Percentiles rank a stretch among this genome's conserved stretches.
Evolutionary conservation across 805 yeast species (phyloP).

Genomic region (Kuraishia ogatae): DNA sequence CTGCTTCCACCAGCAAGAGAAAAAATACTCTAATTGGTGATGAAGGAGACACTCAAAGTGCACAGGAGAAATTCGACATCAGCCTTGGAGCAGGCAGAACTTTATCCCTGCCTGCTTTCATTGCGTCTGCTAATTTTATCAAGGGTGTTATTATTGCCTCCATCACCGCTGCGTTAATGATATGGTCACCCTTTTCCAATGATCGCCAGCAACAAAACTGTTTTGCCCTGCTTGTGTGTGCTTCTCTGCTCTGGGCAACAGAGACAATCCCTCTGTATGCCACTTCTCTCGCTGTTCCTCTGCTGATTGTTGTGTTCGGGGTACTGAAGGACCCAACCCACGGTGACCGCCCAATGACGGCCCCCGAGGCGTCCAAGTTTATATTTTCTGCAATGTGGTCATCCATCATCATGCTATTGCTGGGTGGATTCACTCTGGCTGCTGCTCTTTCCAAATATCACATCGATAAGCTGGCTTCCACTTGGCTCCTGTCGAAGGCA

Average conservation of each 20-base stretch:
- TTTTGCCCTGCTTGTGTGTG: slow-evolving; percentile 71
- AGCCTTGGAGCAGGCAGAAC: slow-evolving; percentile 20
- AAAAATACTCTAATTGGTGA: slow-evolving; percentile 5
- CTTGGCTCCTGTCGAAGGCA: slow-evolving; percentile 70
- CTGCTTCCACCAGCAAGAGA: slow-evolving; percentile 32
- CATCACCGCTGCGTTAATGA: slow-evolving; percentile 39
- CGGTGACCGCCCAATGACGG: slow-evolving; percentile 38
- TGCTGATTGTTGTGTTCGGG: slow-evolving; percentile 64
- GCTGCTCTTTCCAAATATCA: slow-evolving; percentile 90
- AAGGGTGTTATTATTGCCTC: slow-evolving; percentile 38
- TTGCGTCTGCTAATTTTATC: slow-evolving; percentile 28
- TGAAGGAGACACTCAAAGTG: not conserved
- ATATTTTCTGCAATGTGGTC: slow-evolving; percentile 92
- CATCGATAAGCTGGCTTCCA: slow-evolving; percentile 79
- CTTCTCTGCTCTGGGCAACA: slow-evolving; percentile 92
- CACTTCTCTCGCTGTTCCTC: slow-evolving; percentile 78
- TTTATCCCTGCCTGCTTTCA: slow-evolving; percentile 22
- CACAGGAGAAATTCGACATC: slow-evolving; percentile 13
- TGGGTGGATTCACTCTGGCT: slow-evolving; percentile 94
- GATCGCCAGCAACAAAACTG: slow-evolving; percentile 66
- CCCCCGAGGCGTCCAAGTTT: slow-evolving; percentile 66
- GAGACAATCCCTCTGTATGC: slow-evolving; percentile 89
- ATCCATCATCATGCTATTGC: slow-evolving; percentile 77
- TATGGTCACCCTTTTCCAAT: slow-evolving; percentile 45
- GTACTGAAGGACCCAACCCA: slow-evolving; percentile 53